A percentile compares a stretch with the other conserved stretches of the same genome.
Conservation (phyloP, 257 asterid genomes). For the Jacaranda mimosifolia region DNA sequence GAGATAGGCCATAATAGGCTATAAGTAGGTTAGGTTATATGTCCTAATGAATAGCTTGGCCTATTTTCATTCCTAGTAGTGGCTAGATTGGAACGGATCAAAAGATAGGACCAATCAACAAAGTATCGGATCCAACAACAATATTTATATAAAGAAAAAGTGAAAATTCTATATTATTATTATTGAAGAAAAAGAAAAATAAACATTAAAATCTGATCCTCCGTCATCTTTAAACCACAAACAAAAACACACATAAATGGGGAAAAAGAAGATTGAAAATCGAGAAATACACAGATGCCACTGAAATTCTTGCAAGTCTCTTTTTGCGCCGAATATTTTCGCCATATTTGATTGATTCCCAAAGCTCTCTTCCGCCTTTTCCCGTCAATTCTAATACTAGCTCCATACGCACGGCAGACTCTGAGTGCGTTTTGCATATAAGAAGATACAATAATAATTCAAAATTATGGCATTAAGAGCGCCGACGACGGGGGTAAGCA, state of each 20-base stretch:
- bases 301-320: conserved; percentile 25
- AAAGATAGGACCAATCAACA: too few relatives aligned
- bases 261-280: neutral
- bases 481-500: conserved; percentile 60
- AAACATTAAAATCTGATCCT: conserved; percentile 43
- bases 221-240: conserved; percentile 38
- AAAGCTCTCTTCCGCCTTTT: conserved; percentile 19
- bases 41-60: too few relatives aligned
- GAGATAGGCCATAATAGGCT: too few relatives aligned
- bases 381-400: neutral
- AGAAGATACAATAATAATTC: neutral
- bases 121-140: too few relatives aligned
- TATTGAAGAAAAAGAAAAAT: neutral
- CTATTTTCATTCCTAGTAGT: too few relatives aligned
- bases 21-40: too few relatives aligned
- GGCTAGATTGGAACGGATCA: too few relatives aligned
- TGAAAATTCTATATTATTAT: too few relatives aligned
- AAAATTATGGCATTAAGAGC: conserved; percentile 68
- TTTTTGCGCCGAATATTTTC: neutral
- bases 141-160: neutral
- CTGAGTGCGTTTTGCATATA: neutral
- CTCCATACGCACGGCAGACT: neutral
- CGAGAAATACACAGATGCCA: neutral
- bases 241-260: conserved; percentile 13
- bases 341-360: conserved; percentile 26